Evolutionary conservation across 257 asterid species (phyloP).

Genomic region (Coffea canephora): DNA sequence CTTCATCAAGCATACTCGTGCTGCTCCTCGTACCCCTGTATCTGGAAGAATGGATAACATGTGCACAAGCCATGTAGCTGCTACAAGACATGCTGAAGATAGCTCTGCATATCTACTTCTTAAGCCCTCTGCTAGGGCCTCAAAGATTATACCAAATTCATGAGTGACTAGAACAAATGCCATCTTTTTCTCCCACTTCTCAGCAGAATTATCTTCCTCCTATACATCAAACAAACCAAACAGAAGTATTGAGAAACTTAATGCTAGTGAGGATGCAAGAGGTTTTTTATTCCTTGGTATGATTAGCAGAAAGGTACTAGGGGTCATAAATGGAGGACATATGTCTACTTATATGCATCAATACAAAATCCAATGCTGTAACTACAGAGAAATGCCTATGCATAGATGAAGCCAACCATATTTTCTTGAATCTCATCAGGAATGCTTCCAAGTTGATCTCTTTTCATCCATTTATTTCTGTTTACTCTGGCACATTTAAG

Average conservation of each 20-base stretch:
- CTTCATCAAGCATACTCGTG: constrained; percentile 69
- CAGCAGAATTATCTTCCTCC: constrained; percentile 68
- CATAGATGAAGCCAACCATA: constrained; percentile 37
- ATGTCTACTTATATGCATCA: neutral
- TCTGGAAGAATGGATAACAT: constrained; percentile 76
- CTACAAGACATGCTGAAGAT: constrained; percentile 62
- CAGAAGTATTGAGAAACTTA: neutral
- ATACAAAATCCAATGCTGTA: neutral
- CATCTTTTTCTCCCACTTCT: constrained; percentile 74
- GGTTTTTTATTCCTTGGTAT: neutral
- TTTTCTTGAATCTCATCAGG: constrained; percentile 41
- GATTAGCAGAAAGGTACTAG: neutral
- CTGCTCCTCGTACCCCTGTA: constrained; percentile 77
- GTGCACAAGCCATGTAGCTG: constrained; percentile 73
- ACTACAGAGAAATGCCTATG: neutral
- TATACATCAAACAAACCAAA: constrained; percentile 12
- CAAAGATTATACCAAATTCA: constrained; percentile 78
- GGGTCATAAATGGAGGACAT: neutral
- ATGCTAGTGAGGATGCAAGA: neutral
- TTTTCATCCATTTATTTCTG: constrained; percentile 35
- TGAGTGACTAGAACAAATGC: constrained; percentile 70
- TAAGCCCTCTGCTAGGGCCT: constrained; percentile 73
- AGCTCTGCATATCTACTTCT: constrained; percentile 51
- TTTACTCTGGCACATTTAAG: constrained; percentile 68
- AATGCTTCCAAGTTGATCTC: constrained; percentile 41